phyloP scores from a whole-genome alignment of 2,329 filamentous ascomycete genomes.

The Cercospora sp. region DNA sequence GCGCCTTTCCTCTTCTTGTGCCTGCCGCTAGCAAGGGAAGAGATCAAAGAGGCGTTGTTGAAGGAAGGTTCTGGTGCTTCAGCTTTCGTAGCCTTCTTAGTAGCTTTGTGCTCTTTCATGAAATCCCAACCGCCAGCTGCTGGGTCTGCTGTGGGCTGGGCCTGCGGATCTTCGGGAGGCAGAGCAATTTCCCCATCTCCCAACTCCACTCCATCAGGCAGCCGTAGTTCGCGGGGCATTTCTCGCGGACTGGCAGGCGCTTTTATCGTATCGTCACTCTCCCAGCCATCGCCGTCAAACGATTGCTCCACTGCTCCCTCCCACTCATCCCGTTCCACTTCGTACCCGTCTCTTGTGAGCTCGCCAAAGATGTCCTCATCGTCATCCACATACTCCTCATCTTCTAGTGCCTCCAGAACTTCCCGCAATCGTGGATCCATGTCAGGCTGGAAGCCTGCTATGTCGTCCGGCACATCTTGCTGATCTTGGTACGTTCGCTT shows the following conservation, averaged over 20 bases:
- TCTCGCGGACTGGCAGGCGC: slow-evolving; percentile 41
- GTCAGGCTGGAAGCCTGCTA: slow-evolving; percentile 92
- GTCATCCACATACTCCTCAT: slow-evolving; percentile 87
- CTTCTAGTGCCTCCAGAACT: slow-evolving; percentile 88
- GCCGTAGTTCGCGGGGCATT: slow-evolving; percentile 32
- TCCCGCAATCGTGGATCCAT: slow-evolving; percentile 94
- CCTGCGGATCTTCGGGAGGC: slow-evolving; percentile 39
- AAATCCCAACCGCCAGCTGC: slow-evolving; percentile 80
- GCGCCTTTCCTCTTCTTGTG: slow-evolving; percentile 95
- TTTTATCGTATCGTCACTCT: slow-evolving; percentile 89
- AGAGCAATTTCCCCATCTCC: slow-evolving; percentile 53
- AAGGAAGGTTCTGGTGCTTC: slow-evolving; percentile 58
- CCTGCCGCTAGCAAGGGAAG: slow-evolving; percentile 71
- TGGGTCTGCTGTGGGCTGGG: slow-evolving; percentile 39
- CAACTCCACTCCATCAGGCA: slow-evolving; percentile 41
- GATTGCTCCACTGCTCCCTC: slow-evolving; percentile 53
- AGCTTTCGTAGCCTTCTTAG: slow-evolving; percentile 49
- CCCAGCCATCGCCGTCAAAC: slow-evolving; percentile 66
- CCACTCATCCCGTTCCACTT: slow-evolving; percentile 79
- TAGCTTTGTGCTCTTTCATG: slow-evolving; percentile 83
- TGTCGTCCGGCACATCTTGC: slow-evolving; percentile 86
- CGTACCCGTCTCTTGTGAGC: slow-evolving; percentile 67
- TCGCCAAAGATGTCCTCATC: slow-evolving; percentile 81
- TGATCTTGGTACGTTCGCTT: slow-evolving; percentile 85
- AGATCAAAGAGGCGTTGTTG: slow-evolving; percentile 69